Base-by-base conservation (phyloP, 768 basidiomycete genomes). In the Macrolepiota fuliginosa region DNA sequence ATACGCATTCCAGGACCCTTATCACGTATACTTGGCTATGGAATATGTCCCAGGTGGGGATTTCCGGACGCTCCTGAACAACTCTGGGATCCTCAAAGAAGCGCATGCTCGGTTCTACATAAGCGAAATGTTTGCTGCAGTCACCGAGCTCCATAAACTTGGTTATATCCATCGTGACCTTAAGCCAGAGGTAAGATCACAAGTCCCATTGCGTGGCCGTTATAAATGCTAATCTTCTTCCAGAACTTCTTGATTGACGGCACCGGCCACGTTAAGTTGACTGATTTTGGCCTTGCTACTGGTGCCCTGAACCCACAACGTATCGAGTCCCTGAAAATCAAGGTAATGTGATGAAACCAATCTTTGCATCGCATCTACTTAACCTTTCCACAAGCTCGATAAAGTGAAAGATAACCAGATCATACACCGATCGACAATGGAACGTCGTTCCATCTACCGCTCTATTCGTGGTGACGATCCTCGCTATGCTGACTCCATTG, bases 1-100 rank as follows among this genome's bases (percentile, higher is more conserved):
- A 3, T 99, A 99, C 70, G 97, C 97, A 2, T 99, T 99, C 76
- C 97, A 99, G 74, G 96, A 99, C 69, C 79, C 86, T 0, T 81
- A 90, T 58, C 82, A 91, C 67, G 94, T 98, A 17, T 98, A 96
- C 71, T 89, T 98, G 50, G 96, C 96, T 1, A 98, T 98, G 96
- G 96, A 98, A 80, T 98, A 97, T 71, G 96, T 98, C 17, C 95
- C 96, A 0, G 97, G 97, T 22, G 97, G 97, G 53, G 97, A 99
- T 72, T 99, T 99, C 79, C 86, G 97, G 17, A 99, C 97, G 0
- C 83, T 99, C 40, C 82, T 99, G 40, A 99, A 98, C 76, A 99
- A 98, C 72, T 95, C 96, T 0, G 97, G 97, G 32, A 94, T 98
- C 1, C 82, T 99, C 62, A 96, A 98, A 72, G 96, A 98, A 71